phyloP scores from a whole-genome alignment of 106 monocot species.

The Allium sativum region DNA sequence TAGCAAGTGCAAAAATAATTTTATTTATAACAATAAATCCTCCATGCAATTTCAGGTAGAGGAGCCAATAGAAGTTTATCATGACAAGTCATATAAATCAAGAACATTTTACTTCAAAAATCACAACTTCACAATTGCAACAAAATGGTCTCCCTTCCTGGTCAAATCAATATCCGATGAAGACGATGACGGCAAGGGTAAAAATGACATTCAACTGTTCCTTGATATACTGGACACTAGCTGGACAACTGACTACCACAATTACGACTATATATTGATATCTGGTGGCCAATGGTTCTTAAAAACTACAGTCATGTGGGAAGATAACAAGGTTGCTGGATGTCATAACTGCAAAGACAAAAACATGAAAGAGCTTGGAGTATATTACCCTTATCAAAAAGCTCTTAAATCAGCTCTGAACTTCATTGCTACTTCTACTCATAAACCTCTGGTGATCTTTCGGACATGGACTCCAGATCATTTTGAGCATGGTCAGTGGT shows the following conservation, averaged over 20 bases:
- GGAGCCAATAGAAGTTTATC: slow-evolving; percentile 24
- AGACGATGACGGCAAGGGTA: slow-evolving; percentile 18
- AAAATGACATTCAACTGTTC: slow-evolving; percentile 14
- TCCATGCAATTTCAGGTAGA: slow-evolving; percentile 21
- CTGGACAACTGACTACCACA: slow-evolving; percentile 27
- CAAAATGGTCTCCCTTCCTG: slow-evolving; percentile 52
- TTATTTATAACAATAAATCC: not conserved
- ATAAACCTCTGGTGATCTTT: slow-evolving; percentile 27
- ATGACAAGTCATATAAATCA: slow-evolving; percentile 24
- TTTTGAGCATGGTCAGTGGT: slow-evolving; percentile 37
- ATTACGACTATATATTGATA: slow-evolving; percentile 31
- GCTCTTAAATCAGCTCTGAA: slow-evolving; percentile 20
- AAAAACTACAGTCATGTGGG: slow-evolving; percentile 20
- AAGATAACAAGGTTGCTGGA: slow-evolving; percentile 29
- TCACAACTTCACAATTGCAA: slow-evolving; percentile 42
- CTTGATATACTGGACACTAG: slow-evolving; percentile 34
- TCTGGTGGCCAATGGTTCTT: slow-evolving; percentile 45
- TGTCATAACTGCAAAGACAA: slow-evolving; percentile 30
- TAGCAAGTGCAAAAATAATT: not conserved
- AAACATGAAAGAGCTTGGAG: slow-evolving; percentile 27
- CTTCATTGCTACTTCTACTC: slow-evolving; percentile 18
- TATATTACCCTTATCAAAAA: slow-evolving; percentile 28
- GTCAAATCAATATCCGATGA: slow-evolving; percentile 25
- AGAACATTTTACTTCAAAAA: slow-evolving; percentile 30
- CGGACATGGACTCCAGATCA: slow-evolving; percentile 34